Percentiles rank a stretch among this genome's conserved stretches.
These are phyloP conservation scores for Heritiera littoralis DNA, from an alignment of 345 rosid species.

Conservation along the genomic window DNA sequence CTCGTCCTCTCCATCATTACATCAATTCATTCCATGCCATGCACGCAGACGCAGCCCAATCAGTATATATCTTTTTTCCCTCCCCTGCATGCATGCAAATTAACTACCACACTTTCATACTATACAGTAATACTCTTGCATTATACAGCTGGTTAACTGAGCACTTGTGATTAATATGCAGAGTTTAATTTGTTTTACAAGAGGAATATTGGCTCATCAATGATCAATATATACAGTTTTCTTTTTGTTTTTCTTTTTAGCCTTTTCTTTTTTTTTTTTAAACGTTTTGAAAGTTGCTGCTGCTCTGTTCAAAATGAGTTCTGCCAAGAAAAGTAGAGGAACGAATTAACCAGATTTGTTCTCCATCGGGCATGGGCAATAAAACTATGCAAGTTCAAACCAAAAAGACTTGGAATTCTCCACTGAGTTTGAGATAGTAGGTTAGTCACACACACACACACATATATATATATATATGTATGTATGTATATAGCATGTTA, in stretches of 20 bases:
- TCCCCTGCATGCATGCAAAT: background rate
- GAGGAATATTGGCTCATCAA: background rate
- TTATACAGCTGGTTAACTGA: too few relatives aligned
- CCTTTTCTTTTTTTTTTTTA: background rate
- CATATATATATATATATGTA: too few relatives aligned
- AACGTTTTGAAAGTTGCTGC: background rate
- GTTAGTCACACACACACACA: background rate
- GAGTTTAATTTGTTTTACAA: too few relatives aligned
- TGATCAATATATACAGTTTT: background rate
- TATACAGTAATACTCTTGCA: background rate
- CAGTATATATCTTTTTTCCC: background rate
- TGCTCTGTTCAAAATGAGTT: background rate
- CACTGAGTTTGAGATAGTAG: background rate
- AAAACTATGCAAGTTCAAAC: background rate
- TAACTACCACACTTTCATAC: background rate
- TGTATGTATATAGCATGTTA: background rate
- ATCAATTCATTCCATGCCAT: background rate
- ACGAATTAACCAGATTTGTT: background rate
- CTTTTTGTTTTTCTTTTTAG: too few relatives aligned
- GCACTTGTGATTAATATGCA: too few relatives aligned
- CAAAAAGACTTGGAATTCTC: constrained; percentile 9
- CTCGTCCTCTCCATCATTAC: background rate
- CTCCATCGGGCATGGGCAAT: background rate
- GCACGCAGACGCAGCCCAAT: background rate
- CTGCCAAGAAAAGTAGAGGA: constrained; percentile 14